Conservation (phyloP, 2,329 filamentous ascomycete species). For the Ophiobolus disseminans region DNA sequence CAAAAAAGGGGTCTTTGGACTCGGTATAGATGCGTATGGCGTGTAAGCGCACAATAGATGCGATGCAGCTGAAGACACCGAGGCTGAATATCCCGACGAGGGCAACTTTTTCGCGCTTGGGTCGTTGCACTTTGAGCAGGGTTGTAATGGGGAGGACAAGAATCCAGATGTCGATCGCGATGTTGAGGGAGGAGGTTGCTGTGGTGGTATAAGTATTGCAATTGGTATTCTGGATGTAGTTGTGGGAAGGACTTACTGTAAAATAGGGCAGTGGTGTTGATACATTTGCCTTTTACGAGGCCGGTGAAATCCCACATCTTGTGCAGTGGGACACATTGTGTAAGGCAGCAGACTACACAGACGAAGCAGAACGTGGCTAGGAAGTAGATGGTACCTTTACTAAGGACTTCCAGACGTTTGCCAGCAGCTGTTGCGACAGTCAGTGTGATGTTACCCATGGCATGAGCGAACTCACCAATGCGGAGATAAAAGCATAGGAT, state of each 20-base stretch:
- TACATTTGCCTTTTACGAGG: slow-evolving; percentile 34
- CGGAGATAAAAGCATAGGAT: slow-evolving; percentile 46
- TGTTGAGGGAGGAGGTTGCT: slow-evolving; percentile 73
- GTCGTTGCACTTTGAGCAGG: slow-evolving; percentile 81
- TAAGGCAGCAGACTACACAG: slow-evolving; percentile 32
- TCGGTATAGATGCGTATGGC: slow-evolving; percentile 49
- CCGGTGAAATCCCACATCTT: slow-evolving; percentile 45
- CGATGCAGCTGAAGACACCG: slow-evolving; percentile 87
- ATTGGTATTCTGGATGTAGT: neutral
- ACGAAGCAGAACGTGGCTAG: slow-evolving; percentile 32
- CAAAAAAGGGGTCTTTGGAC: slow-evolving; percentile 64
- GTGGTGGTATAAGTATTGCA: neutral
- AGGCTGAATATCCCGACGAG: slow-evolving; percentile 82
- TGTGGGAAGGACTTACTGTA: slow-evolving; percentile 33
- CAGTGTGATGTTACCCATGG: neutral
- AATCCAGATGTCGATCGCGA: slow-evolving; percentile 86
- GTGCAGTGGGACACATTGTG: slow-evolving; percentile 43
- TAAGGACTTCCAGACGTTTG: slow-evolving; percentile 26
- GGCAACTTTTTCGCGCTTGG: slow-evolving; percentile 82
- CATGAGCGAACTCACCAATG: slow-evolving; percentile 32
- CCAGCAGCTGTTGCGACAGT: slow-evolving; percentile 23
- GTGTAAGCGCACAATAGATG: slow-evolving; percentile 70
- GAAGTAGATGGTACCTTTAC: slow-evolving; percentile 35
- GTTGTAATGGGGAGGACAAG: slow-evolving; percentile 84
- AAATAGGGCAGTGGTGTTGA: slow-evolving; percentile 44